These are phyloP conservation scores for Huntiella moniliformis DNA, from an alignment of 2,329 filamentous ascomycete genomes.

Conservation along the genomic window DNA sequence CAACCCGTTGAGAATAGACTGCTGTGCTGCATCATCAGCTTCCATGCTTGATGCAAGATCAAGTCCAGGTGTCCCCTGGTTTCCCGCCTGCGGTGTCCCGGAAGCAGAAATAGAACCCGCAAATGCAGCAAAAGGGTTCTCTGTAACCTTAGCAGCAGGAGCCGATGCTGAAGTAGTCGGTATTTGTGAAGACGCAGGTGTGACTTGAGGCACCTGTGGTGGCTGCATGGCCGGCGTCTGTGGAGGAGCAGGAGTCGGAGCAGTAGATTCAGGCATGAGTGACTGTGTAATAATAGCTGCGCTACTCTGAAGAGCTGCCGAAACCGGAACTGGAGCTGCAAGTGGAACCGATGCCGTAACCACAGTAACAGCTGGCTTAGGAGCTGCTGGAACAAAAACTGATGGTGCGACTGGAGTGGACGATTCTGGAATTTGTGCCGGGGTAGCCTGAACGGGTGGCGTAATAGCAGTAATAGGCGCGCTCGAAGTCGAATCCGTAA, in stretches of 20 bases:
- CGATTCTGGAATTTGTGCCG: background rate
- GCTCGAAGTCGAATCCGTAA: background rate
- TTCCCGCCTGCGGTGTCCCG: background rate
- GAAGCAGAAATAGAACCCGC: background rate
- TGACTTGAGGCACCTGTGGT: no score
- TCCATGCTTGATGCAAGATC: background rate
- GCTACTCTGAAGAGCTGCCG: background rate
- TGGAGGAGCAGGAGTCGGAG: background rate
- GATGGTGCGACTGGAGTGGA: conserved; percentile 6
- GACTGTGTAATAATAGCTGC: background rate
- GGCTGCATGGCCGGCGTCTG: no score
- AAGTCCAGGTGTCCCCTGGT: background rate
- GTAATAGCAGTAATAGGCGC: background rate
- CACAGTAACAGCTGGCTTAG: background rate
- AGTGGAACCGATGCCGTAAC: conserved; percentile 8
- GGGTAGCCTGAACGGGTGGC: background rate
- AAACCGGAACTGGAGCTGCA: conserved; percentile 8
- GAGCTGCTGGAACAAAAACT: conserved; percentile 1
- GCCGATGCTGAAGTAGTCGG: background rate
- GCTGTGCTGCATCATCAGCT: conserved; percentile 1
- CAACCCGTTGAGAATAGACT: conserved; percentile 7
- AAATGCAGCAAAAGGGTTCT: background rate
- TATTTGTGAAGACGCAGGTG: no score
- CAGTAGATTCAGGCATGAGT: background rate
- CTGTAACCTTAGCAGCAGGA: background rate